Percentiles rank a stretch among this genome's conserved stretches.
Conservation (phyloP, 1,284 basidiomycete genomes). For the Apiotrichum sp. region DNA sequence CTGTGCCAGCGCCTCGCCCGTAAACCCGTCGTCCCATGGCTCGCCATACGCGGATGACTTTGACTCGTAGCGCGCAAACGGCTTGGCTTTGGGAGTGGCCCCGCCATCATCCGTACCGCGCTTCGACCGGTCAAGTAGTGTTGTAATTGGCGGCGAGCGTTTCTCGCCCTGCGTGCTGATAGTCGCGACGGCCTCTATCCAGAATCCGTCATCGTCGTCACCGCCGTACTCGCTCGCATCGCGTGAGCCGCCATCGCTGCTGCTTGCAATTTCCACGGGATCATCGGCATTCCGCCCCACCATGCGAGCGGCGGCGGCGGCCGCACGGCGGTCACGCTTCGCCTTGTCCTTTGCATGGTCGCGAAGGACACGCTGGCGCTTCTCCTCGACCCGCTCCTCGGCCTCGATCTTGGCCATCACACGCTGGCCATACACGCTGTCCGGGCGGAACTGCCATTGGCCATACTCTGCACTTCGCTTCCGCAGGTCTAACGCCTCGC, state of each 20-base stretch:
- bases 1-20: neutral
- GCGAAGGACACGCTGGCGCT: neutral
- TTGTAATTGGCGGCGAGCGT: no score
- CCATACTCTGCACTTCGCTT: constrained; percentile 32
- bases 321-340: no score
- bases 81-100: no score
- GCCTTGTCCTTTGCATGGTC: no score
- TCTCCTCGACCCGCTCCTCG: neutral
- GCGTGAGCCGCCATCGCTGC: neutral
- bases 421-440: constrained; percentile 2
- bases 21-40: neutral
- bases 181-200: neutral
- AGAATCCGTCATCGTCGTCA: neutral
- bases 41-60: neutral
- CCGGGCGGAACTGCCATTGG: constrained; percentile 21
- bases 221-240: constrained; percentile 7
- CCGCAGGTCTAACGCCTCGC: constrained; percentile 18
- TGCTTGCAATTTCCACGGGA: neutral
- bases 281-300: no score
- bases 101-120: no score
- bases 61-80: neutral
- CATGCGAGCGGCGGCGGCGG: no score
- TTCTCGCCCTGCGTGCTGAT: neutral
- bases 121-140: no score
- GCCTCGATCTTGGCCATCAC: neutral